These are phyloP conservation scores for Sporothrix euskadiensis DNA, from an alignment of 2,329 filamentous ascomycete species.

Conservation along the genomic window DNA sequence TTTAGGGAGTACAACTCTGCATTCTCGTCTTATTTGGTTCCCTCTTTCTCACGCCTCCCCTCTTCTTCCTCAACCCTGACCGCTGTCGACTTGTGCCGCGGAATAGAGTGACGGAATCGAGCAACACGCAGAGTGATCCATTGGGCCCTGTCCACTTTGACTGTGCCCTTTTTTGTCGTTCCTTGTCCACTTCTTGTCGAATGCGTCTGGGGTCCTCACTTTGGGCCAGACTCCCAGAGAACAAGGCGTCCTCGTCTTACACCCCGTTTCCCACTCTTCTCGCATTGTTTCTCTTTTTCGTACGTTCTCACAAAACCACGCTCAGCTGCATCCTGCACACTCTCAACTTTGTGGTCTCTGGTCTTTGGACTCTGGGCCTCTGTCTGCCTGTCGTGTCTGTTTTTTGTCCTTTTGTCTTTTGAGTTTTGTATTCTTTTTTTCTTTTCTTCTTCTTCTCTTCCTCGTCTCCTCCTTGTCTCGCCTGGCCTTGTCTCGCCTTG, in stretches of 20 bases:
- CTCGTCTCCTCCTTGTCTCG: not conserved
- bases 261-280: not conserved
- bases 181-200: not conserved
- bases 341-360: not conserved
- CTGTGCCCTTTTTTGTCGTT: not conserved
- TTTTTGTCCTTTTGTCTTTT: not conserved
- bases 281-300: not conserved
- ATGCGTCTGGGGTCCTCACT: slow-evolving; percentile 11
- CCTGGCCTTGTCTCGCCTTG: not conserved
- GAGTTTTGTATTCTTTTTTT: not conserved
- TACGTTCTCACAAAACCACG: slow-evolving; percentile 14
- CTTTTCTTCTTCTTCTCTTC: too few species aligned
- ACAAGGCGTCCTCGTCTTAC: not conserved
- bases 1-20: not conserved
- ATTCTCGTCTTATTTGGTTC: not conserved
- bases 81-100: slow-evolving; percentile 14
- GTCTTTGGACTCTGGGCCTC: not conserved
- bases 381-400: not conserved
- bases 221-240: not conserved
- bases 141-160: not conserved
- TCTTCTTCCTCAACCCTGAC: not conserved
- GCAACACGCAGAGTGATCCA: not conserved
- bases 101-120: slow-evolving; percentile 12
- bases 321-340: slow-evolving; percentile 1
- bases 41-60: not conserved